Evolutionary conservation across 2,329 filamentous ascomycete genomes (phyloP), one percentile per base, ranked within the genome.

Genomic region (Claviceps digitariae): DNA sequence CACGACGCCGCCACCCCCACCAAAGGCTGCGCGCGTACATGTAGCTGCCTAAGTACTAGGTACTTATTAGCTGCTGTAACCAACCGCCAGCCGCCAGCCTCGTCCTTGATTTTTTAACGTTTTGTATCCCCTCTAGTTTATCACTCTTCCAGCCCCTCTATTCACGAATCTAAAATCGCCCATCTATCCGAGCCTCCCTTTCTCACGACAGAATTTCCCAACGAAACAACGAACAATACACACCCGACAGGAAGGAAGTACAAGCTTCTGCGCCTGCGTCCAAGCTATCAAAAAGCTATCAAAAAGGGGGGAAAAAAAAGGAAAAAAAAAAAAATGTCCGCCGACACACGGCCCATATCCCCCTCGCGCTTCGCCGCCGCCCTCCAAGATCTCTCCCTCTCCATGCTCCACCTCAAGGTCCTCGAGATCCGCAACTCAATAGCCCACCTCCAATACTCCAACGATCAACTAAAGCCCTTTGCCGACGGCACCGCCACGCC

Each of bases 341-440:
- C 79, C 54, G 76, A 80, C 61, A 66, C 81, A 7, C 63, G 65
- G 12, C 83, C 84, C 55, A 87, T 87, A 63, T 69, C 76, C 47
- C 72, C 81, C 27, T 66, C 72, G 20, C 78, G 77, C 64, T 88
- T 87, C 71, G 79, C 82, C 63, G 72, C 74, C 56, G 86, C 86
- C 25, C 75, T 90, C 59, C 72, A 76, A 58, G 78, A 83, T 56
- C 81, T 90, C 53, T 79, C 84, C 43, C 66, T 83, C 58, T 75
- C 78, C 57, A 77, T 77, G 54, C 81, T 90, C 7, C 82, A 86
- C 68, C 75, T 85, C 67, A 90, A 90, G 69, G 79, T 84, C 55
- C 78, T 85, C 63, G 87, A 90, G 67, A 75, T 90, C 57, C 81
- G 79, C 65, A 90, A 89, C 75, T 81, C 76, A 60, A 83, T 90